These are phyloP conservation scores for Kluyveromyces siamensis DNA, from an alignment of 805 yeast genomes.

Conservation along the genomic window DNA sequence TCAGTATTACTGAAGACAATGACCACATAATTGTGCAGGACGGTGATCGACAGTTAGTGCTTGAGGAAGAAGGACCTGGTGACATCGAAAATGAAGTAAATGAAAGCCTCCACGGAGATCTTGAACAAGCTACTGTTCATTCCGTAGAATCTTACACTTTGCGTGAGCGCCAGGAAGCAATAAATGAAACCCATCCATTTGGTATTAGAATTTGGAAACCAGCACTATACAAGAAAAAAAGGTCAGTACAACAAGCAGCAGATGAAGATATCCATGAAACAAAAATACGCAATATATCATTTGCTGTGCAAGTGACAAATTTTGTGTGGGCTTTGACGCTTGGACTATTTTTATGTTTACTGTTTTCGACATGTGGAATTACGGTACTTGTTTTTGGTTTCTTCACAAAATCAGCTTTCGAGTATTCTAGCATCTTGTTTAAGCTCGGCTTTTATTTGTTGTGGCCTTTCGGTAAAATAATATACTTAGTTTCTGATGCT, in stretches of 20 bases:
- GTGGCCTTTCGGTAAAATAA: constrained; percentile 86
- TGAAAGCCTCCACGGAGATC: constrained; percentile 22
- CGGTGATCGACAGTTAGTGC: constrained; percentile 3
- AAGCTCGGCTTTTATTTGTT: constrained; percentile 63
- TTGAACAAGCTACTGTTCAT: constrained; percentile 11
- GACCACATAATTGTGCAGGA: constrained; percentile 4
- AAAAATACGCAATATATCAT: constrained; percentile 42
- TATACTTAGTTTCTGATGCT: constrained; percentile 66
- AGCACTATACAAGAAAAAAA: constrained; percentile 82
- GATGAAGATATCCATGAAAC: constrained; percentile 89
- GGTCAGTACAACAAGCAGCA: constrained; percentile 87
- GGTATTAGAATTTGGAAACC: constrained; percentile 99
- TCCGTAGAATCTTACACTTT: constrained; percentile 79
- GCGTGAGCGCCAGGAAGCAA: constrained; percentile 90
- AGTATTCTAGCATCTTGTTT: constrained; percentile 53
- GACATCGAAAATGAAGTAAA: constrained; percentile 25
- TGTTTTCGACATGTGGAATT: constrained; percentile 37
- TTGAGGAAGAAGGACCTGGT: constrained; percentile 11
- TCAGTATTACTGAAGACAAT: constrained; percentile 3
- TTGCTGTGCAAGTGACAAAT: constrained; percentile 62
- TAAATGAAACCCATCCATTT: constrained; percentile 93
- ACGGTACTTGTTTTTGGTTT: constrained; percentile 35
- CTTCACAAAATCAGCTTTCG: constrained; percentile 39
- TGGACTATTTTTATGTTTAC: constrained; percentile 51
- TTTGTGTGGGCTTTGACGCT: constrained; percentile 62